A percentile compares a stretch with the other conserved stretches of the same genome.
Evolutionary conservation across 176 grass and related monocot species (phyloP).

Genomic region (Raddia distichophylla): DNA sequence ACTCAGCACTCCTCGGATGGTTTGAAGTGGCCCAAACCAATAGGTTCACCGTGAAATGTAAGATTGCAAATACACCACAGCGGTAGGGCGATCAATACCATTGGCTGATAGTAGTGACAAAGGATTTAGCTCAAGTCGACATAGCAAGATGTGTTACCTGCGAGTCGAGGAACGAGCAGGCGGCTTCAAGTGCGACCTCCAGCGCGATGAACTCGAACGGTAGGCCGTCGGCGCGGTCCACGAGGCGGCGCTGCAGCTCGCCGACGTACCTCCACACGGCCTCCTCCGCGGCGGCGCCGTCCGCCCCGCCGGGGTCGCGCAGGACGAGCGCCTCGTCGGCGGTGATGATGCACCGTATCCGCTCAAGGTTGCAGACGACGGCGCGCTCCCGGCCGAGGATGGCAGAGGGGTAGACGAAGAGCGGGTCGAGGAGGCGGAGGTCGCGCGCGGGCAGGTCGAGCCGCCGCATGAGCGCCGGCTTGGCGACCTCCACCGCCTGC

Average conservation of each 20-base stretch:
- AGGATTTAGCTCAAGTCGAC: background rate
- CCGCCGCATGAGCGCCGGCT: conserved; percentile 86
- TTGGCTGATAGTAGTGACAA: background rate
- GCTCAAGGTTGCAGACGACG: conserved; percentile 87
- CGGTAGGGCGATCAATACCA: background rate
- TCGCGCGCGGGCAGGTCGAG: conserved; percentile 90
- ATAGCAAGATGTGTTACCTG: conserved; percentile 49
- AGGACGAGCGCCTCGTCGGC: conserved; percentile 80
- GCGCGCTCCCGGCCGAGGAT: conserved; percentile 90
- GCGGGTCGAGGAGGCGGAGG: conserved; percentile 91
- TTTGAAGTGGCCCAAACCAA: background rate
- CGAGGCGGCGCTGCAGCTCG: conserved; percentile 75
- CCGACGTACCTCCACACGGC: conserved; percentile 64
- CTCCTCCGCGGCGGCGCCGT: conserved; percentile 29
- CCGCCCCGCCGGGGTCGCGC: conserved; percentile 49
- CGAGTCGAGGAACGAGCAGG: conserved; percentile 77
- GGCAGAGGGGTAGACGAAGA: conserved; percentile 87
- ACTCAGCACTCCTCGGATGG: background rate
- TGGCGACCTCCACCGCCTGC: conserved; percentile 69
- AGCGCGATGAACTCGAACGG: conserved; percentile 87
- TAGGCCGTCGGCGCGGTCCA: conserved; percentile 62
- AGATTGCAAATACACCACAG: background rate
- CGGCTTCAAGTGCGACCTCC: conserved; percentile 81
- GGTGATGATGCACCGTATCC: conserved; percentile 84
- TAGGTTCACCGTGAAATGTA: background rate